These are phyloP conservation scores for Centella asiatica DNA, from an alignment of 129 eudicot genomes.

Conservation along the genomic window DNA sequence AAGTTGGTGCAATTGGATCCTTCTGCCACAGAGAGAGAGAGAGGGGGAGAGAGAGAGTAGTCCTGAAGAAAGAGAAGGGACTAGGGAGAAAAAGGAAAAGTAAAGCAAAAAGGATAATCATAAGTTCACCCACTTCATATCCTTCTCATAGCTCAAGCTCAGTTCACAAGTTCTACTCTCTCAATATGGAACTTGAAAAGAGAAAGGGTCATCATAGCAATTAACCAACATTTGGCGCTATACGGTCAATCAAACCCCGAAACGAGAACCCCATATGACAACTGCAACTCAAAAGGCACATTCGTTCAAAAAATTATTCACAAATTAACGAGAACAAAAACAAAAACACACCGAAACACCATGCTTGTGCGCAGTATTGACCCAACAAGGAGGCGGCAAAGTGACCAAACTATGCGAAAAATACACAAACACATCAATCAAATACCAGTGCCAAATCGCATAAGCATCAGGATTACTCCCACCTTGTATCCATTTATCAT, in stretches of 20 bases:
- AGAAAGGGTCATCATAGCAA: neutral
- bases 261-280: neutral
- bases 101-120: no score
- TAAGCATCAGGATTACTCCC: slow-evolving; percentile 62
- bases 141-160: neutral
- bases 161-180: neutral
- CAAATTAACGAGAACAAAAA: neutral
- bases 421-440: slow-evolving; percentile 85
- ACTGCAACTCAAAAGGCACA: neutral
- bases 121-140: neutral
- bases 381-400: slow-evolving; percentile 90
- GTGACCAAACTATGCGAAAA: slow-evolving; percentile 82
- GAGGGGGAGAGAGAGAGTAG: no score
- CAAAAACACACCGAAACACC: slow-evolving; percentile 64
- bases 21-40: no score
- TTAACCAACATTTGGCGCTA: neutral
- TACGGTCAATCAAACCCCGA: neutral
- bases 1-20: no score
- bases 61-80: no score
- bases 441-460: slow-evolving; percentile 92
- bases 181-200: neutral
- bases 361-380: slow-evolving; percentile 77
- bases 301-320: neutral
- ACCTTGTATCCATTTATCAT: slow-evolving; percentile 82
- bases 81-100: no score